These are phyloP conservation scores for Paramecium bursaria DNA, from an alignment of 73 alveolate genomes.

Conservation along the genomic window DNA sequence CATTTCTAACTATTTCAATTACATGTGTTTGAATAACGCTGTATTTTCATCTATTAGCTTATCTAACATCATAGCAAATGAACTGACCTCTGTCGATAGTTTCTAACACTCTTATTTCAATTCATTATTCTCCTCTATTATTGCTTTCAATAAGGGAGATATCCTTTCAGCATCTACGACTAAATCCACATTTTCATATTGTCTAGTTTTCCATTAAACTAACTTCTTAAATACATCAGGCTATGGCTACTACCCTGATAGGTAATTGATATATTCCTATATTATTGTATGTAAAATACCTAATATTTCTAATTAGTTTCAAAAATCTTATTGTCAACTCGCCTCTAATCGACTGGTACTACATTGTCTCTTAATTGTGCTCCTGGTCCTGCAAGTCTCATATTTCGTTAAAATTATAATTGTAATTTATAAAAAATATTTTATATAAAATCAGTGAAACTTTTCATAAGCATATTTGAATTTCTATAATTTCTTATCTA, in stretches of 20 bases:
- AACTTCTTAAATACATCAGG: not conserved
- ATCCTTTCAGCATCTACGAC: conserved; percentile 41
- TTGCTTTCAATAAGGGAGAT: not conserved
- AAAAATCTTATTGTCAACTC: not conserved
- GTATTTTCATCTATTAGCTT: conserved; percentile 37
- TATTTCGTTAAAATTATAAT: too few species aligned
- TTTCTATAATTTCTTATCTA: conserved; percentile 1
- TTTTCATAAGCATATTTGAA: conserved; percentile 15
- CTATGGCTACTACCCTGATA: not conserved
- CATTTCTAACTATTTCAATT: conserved; percentile 10
- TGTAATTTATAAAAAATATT: too few species aligned
- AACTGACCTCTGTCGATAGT: conserved; percentile 5
- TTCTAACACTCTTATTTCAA: conserved; percentile 26
- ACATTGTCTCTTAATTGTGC: conserved; percentile 17
- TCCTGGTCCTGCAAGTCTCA: conserved; percentile 53
- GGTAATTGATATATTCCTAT: conserved; percentile 16
- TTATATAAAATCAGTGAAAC: not conserved
- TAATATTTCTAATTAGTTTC: conserved; percentile 34
- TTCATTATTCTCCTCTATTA: conserved; percentile 34
- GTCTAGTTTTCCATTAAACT: conserved; percentile 4
- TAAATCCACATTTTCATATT: conserved; percentile 19
- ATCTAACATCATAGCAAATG: conserved; percentile 28
- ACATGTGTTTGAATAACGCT: not conserved
- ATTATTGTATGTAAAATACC: not conserved
- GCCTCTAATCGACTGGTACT: not conserved